Evolutionary conservation across 768 basidiomycete genomes (phyloP), one percentile per base, ranked within the genome.

Genomic region (Xerocomus brunneocitrinus): DNA sequence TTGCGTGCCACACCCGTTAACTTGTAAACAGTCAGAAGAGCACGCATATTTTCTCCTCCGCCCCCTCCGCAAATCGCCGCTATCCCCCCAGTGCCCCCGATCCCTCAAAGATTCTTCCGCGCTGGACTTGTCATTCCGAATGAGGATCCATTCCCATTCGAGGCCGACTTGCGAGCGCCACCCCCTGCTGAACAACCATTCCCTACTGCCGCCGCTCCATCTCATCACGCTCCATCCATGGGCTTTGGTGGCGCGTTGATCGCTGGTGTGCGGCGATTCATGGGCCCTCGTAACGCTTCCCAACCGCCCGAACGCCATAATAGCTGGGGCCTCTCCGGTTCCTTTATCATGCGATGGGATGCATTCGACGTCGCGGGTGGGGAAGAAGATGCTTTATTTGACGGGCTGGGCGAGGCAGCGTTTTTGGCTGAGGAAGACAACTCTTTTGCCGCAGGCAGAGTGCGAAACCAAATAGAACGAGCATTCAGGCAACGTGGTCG

Each of bases 221-320:
- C 83, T 41, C 82, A 82, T 55, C 76, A 78, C 51, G 68, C 75
- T 3, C 87, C 87, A 19, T 56, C 72, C 7, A 80, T 88, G 75
- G 83, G 82, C 13, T 66, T 88, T 24, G 86, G 86, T 8, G 86
- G 86, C 22, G 85, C 81, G 3, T 59, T 87, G 4, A 68, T 86
- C 6, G 73, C 83, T 9, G 61, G 71, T 16, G 69, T 69, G 39
- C 65, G 71, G 12, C 71, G 66, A 41, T 54, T 67, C 34, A 57
- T 67, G 7, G 50, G 35, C 24, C 57, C 57, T 38, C 60, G 46
- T 24, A 35, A 60, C 30, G 31, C 52, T 9, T 10, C 46, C 16
- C 61, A 60, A 24, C 60, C 35, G 13, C 42, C 2, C 28, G 62
- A 58, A 47, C 63, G 44, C 22, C 61, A 31, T 41, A 57, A 57